Evolutionary conservation across 2,329 filamentous ascomycete species (phyloP), one percentile per base, ranked within the genome.

Genomic region (Aquanectria penicillioides): DNA sequence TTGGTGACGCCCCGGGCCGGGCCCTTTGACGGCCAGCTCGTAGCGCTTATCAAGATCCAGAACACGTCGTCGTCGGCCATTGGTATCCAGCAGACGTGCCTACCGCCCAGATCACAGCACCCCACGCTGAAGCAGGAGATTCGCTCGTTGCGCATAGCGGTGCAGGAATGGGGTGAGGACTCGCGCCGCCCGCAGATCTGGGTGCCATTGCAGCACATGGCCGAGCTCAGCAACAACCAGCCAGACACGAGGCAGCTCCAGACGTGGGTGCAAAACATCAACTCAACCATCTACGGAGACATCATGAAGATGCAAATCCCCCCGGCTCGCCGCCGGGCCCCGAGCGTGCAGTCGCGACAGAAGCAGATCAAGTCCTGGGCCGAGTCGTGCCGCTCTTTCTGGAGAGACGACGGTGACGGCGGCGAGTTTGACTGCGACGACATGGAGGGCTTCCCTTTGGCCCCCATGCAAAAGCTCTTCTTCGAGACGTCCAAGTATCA

Each of bases 231-330:
- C 1, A 64, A 71, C 11, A 79, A 78, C 12, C 71, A 75, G 17
- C 69, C 77, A 44, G 75, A 84, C 64, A 73, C 76, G 36, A 74
- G 81, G 26, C 76, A 74, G 54, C 64, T 85, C 37, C 81, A 83
- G 57, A 83, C 80, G 4, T 85, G 83, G 83, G 78, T 80, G 22
- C 82, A 85, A 69, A 84, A 85, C 61, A 77, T 81, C 41, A 81
- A 81, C 58, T 77, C 83, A 49, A 74, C 78, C 23, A 62, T 76
- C 20, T 78, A 83, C 62, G 74, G 77, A 36, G 79, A 78, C 43
- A 79, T 84, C 36, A 75, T 81, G 69, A 76, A 75, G 43, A 69
- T 83, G 33, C 77, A 79, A 43, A 73, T 83, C 23, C 65, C 73
- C 72, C 63, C 78, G 76, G 5, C 81, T 75, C 57, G 61, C 37